Percentiles rank a stretch among this genome's conserved stretches.
phyloP scores from a whole-genome alignment of 192 early-diverging fungal species.

The Chytriomyces confervae region DNA sequence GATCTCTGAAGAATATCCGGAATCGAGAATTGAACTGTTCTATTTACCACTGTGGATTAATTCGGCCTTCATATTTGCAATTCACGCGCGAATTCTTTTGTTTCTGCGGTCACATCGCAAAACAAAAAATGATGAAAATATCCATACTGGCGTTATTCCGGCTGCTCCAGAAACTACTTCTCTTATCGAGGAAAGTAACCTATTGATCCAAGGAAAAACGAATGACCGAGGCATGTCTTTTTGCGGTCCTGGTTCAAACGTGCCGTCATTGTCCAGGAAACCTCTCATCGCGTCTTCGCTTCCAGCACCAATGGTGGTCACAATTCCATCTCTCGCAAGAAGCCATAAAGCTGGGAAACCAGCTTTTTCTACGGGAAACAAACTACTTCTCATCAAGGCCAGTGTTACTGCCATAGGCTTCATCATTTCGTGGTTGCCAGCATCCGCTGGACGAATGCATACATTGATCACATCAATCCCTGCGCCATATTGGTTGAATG shows the following conservation, averaged over 20 bases:
- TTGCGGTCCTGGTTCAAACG: too few relatives aligned
- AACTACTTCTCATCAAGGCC: not conserved
- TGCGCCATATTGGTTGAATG: not conserved
- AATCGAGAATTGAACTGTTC: not conserved
- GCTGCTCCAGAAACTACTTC: not conserved
- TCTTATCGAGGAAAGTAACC: too few relatives aligned
- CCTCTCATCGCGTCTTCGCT: too few relatives aligned
- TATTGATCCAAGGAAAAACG: too few relatives aligned
- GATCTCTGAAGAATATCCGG: slow-evolving; percentile 5
- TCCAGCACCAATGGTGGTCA: too few relatives aligned
- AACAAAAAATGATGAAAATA: not conserved
- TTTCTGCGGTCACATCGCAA: not conserved
- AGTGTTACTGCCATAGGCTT: not conserved
- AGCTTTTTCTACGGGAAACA: not conserved
- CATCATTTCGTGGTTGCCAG: slow-evolving; percentile 7
- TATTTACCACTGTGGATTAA: slow-evolving; percentile 15
- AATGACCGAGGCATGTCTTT: too few relatives aligned
- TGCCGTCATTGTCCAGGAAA: too few relatives aligned
- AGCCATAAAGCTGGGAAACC: too few relatives aligned
- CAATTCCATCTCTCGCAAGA: too few relatives aligned
- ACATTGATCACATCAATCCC: not conserved
- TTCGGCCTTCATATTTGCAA: not conserved
- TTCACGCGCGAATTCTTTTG: not conserved
- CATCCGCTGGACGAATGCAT: not conserved
- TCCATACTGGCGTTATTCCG: not conserved